Evolutionary conservation across 1,284 basidiomycete genomes (phyloP).

Genomic region (Cryptococcus sp.): DNA sequence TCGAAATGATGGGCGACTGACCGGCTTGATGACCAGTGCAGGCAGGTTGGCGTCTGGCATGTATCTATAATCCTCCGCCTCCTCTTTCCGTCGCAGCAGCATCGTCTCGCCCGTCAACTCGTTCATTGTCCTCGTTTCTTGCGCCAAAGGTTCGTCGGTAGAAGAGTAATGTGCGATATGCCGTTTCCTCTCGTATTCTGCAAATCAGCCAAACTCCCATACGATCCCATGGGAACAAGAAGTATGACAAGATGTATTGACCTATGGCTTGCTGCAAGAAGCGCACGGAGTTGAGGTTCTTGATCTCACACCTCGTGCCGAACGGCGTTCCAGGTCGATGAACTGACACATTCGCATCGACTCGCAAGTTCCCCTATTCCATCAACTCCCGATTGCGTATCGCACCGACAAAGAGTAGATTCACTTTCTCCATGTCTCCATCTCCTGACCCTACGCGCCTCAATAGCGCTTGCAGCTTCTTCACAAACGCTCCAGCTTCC

Average conservation of each 20-base stretch:
- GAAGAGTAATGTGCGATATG: constrained; percentile 39
- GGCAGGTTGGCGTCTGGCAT: constrained; percentile 97
- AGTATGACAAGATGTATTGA: too few relatives aligned
- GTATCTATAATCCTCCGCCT: constrained; percentile 92
- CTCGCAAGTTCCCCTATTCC: constrained; percentile 91
- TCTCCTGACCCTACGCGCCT: constrained; percentile 82
- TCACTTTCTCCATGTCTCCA: constrained; percentile 96
- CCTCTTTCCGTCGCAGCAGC: constrained; percentile 80
- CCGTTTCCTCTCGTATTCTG: constrained; percentile 47
- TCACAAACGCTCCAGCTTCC: constrained; percentile 85
- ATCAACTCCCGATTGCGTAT: too few relatives aligned
- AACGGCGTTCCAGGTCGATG: constrained; percentile 59
- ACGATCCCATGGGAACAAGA: background rate
- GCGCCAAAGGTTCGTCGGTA: constrained; percentile 44
- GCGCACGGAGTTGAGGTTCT: constrained; percentile 89
- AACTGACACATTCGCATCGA: constrained; percentile 93
- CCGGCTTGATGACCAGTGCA: constrained; percentile 58
- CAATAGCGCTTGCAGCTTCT: constrained; percentile 73
- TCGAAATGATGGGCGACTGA: constrained; percentile 15
- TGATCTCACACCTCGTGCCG: constrained; percentile 91
- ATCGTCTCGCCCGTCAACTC: constrained; percentile 76
- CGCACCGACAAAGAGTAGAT: too few relatives aligned
- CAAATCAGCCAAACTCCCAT: background rate
- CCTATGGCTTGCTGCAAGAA: constrained; percentile 83
- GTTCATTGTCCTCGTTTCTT: constrained; percentile 90